Conservation (phyloP, 2,329 filamentous ascomycete species). For the Ceratocystis cubensis region DNA sequence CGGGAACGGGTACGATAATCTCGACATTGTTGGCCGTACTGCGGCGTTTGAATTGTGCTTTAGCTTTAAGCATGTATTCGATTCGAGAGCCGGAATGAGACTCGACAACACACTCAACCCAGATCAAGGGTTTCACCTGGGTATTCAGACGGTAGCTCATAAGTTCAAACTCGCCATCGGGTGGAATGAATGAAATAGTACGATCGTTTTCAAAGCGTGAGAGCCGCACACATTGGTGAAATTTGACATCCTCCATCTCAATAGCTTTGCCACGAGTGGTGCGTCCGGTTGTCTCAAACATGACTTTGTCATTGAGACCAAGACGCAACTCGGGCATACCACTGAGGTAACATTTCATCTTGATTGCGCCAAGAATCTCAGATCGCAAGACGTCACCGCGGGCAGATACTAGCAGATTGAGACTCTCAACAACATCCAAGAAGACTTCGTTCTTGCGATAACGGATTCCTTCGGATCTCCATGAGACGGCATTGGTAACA, state of each 20-base stretch:
- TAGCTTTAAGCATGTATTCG: conserved; percentile 98
- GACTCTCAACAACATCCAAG: conserved; percentile 88
- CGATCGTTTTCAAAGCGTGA: conserved; percentile 96
- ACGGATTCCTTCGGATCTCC: conserved; percentile 93
- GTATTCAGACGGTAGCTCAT: conserved; percentile 99
- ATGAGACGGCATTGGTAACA: conserved; percentile 95
- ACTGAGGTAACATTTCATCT: conserved; percentile 99
- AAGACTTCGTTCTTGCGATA: conserved; percentile 99
- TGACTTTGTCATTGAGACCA: conserved; percentile 96
- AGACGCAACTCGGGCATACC: conserved; percentile 94
- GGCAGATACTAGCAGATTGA: conserved; percentile 88
- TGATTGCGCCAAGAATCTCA: conserved; percentile 91
- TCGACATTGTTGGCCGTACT: conserved; percentile 98
- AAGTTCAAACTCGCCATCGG: conserved; percentile 95
- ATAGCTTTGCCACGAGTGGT: conserved; percentile 92
- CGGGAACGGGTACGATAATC: conserved; percentile 91
- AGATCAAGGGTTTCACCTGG: conserved; percentile 95
- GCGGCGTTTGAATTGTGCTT: conserved; percentile 93
- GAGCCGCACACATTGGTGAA: conserved; percentile 93
- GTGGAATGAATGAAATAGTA: conserved; percentile 97
- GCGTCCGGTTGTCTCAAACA: conserved; percentile 96
- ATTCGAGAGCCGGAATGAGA: conserved; percentile 90
- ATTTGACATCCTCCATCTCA: conserved; percentile 99
- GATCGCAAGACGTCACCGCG: conserved; percentile 92
- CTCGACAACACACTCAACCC: conserved; percentile 96